phyloP scores from a whole-genome alignment of 2,329 filamentous ascomycete genomes.

The Hypoxylon sp. region DNA sequence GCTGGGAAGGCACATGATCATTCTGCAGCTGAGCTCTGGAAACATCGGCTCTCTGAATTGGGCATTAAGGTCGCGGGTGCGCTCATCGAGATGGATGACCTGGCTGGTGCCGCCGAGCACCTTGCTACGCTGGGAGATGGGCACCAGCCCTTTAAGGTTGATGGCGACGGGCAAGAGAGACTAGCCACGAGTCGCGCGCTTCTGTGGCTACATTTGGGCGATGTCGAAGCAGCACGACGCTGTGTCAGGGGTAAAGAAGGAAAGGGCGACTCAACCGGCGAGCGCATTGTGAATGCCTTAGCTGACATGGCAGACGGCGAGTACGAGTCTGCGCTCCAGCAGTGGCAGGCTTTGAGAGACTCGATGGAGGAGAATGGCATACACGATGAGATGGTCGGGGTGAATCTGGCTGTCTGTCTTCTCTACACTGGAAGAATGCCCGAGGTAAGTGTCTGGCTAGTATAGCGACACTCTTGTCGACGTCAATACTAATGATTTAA shows the following conservation, averaged over 20 bases:
- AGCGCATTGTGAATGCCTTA: slow-evolving; percentile 74
- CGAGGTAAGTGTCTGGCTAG: slow-evolving; percentile 68
- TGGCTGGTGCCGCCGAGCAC: slow-evolving; percentile 83
- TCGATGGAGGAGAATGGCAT: slow-evolving; percentile 59
- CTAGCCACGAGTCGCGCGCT: slow-evolving; percentile 71
- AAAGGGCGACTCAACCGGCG: slow-evolving; percentile 55
- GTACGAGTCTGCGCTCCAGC: slow-evolving; percentile 73
- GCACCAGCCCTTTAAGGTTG: slow-evolving; percentile 54
- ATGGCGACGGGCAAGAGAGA: slow-evolving; percentile 56
- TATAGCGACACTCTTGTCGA: background rate
- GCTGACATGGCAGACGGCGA: slow-evolving; percentile 84
- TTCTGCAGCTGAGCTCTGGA: slow-evolving; percentile 77
- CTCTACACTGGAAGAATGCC: slow-evolving; percentile 85
- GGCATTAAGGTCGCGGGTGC: slow-evolving; percentile 77
- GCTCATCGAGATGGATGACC: slow-evolving; percentile 88
- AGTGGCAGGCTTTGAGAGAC: slow-evolving; percentile 71
- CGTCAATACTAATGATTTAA: slow-evolving; percentile 46
- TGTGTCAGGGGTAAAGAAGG: slow-evolving; percentile 63
- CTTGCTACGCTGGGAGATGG: slow-evolving; percentile 69
- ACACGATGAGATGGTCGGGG: slow-evolving; percentile 78
- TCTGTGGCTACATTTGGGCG: slow-evolving; percentile 83
- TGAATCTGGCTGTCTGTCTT: slow-evolving; percentile 88
- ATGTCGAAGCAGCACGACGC: slow-evolving; percentile 75
- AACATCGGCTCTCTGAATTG: slow-evolving; percentile 78
- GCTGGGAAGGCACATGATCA: slow-evolving; percentile 63